Percentiles rank a stretch among this genome's conserved stretches.
phyloP scores from a whole-genome alignment of 2,329 filamentous ascomycete species.

The Alternaria panax region DNA sequence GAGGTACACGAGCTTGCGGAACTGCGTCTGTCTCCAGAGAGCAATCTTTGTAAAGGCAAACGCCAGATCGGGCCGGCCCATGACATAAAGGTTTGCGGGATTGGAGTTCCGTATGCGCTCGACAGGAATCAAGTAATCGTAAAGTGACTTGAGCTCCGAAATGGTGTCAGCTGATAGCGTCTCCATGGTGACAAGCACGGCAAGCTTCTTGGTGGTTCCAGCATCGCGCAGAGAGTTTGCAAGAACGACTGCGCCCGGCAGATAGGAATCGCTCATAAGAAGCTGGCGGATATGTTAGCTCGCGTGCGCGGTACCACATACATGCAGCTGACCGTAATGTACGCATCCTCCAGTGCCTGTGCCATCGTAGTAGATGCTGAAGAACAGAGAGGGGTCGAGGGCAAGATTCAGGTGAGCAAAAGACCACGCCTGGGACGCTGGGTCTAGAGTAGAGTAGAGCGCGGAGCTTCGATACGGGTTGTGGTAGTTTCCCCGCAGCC shows the following conservation, averaged over 20 bases:
- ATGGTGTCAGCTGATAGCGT: conserved; percentile 78
- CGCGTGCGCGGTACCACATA: conserved; percentile 27
- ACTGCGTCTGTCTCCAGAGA: conserved; percentile 90
- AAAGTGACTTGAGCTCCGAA: conserved; percentile 80
- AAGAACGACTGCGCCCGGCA: conserved; percentile 91
- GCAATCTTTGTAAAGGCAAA: conserved; percentile 97
- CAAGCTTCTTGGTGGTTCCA: conserved; percentile 84
- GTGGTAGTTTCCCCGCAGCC: conserved; percentile 38
- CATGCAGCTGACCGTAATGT: conserved; percentile 65
- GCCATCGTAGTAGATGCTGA: conserved; percentile 37
- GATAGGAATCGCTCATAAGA: conserved; percentile 88
- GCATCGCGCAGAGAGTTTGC: conserved; percentile 94
- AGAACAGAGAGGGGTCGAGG: conserved; percentile 5
- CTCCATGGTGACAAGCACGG: conserved; percentile 82
- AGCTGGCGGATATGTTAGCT: conserved; percentile 66
- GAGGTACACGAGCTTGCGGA: conserved; percentile 90
- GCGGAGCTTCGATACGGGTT: conserved; percentile 19
- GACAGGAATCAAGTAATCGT: conserved; percentile 88
- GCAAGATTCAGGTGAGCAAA: background rate
- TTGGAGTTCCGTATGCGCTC: conserved; percentile 77
- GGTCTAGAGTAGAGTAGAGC: conserved; percentile 3
- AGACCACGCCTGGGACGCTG: background rate
- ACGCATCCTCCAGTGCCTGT: conserved; percentile 63
- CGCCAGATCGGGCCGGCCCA: conserved; percentile 89
- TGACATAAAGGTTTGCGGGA: conserved; percentile 84